phyloP scores from a whole-genome alignment of 2,329 filamentous ascomycete species.

The Ophiocordyceps australis region DNA sequence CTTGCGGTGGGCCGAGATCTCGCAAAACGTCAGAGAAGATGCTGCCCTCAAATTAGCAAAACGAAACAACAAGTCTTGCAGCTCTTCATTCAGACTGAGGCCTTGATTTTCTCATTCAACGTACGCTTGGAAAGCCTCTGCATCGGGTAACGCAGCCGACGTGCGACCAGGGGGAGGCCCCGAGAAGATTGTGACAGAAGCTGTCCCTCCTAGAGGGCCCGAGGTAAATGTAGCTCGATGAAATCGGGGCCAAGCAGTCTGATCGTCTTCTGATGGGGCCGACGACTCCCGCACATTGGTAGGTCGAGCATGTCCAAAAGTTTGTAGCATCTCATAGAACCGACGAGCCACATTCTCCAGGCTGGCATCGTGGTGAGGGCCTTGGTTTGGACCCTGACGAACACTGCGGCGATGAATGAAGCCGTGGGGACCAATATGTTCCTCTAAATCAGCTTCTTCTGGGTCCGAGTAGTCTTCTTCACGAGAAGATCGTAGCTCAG shows the following conservation, averaged over 20 bases:
- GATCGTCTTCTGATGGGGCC: neutral
- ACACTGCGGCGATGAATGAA: constrained; percentile 20
- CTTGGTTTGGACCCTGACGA: constrained; percentile 7
- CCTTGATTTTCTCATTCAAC: constrained; percentile 6
- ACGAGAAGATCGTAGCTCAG: constrained; percentile 9
- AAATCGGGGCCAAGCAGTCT: constrained; percentile 8
- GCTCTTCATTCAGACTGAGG: too few relatives aligned
- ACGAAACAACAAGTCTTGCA: too few relatives aligned
- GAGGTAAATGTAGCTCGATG: constrained; percentile 19
- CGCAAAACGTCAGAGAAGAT: constrained; percentile 27
- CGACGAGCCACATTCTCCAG: constrained; percentile 19
- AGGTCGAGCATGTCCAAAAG: constrained; percentile 9
- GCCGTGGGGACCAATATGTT: constrained; percentile 24
- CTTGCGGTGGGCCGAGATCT: constrained; percentile 15
- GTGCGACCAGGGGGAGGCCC: constrained; percentile 10
- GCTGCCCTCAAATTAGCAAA: too few relatives aligned
- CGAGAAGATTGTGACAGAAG: constrained; percentile 29
- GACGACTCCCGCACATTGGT: neutral
- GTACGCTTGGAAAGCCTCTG: constrained; percentile 31
- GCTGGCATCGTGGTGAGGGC: constrained; percentile 12
- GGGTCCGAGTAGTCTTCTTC: constrained; percentile 31
- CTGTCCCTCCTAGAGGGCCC: constrained; percentile 19
- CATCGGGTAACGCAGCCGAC: constrained; percentile 5
- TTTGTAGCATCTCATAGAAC: constrained; percentile 25
- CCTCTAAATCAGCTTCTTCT: constrained; percentile 39